A percentile compares a stretch with the other conserved stretches of the same genome.
phyloP scores from a whole-genome alignment of 306 rosid species.

The Glycine latifolia region DNA sequence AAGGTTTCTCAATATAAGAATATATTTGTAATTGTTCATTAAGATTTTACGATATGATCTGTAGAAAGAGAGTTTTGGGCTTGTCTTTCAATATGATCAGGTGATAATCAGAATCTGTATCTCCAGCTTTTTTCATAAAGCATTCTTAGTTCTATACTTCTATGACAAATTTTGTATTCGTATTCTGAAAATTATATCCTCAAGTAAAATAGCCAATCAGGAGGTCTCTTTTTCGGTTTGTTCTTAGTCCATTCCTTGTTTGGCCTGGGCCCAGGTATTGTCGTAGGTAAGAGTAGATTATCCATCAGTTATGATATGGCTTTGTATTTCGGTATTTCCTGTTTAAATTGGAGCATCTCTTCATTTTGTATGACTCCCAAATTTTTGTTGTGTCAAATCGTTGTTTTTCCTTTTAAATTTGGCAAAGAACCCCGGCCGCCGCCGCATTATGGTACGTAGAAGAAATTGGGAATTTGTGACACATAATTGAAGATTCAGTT shows the following conservation, averaged over 20 bases:
- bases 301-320: not conserved
- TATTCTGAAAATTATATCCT: not conserved
- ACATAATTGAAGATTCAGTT: too few relatives aligned
- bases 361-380: not conserved
- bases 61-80: conserved; percentile 13
- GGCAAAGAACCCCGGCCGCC: not conserved
- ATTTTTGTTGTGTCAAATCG: not conserved
- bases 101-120: conserved; percentile 13
- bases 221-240: not conserved
- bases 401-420: not conserved
- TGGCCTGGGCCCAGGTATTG: not conserved
- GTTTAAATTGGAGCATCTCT: not conserved
- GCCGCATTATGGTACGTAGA: not conserved
- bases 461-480: not conserved
- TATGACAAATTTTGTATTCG: too few relatives aligned
- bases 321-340: not conserved
- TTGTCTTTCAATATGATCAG: conserved; percentile 21
- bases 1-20: conserved; percentile 6
- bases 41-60: conserved; percentile 28
- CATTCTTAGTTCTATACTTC: not conserved
- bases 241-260: not conserved
- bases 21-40: conserved; percentile 2
- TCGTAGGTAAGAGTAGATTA: not conserved
- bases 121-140: not conserved
- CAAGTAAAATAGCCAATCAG: not conserved